These are phyloP conservation scores for Penicillium expansum DNA, from an alignment of 2,329 filamentous ascomycete species.

Conservation along the genomic window DNA sequence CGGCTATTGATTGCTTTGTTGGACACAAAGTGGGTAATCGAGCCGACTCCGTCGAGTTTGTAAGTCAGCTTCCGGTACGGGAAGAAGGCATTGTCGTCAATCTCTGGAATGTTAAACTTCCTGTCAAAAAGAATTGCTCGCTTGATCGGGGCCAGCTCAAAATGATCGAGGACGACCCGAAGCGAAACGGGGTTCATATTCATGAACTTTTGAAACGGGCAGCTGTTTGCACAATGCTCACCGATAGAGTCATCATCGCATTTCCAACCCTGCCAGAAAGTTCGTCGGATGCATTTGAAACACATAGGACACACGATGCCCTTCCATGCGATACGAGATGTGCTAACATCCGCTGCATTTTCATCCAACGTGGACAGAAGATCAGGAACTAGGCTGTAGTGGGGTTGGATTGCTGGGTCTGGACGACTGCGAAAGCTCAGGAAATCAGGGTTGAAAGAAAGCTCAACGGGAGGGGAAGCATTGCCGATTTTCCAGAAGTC, in stretches of 20 bases:
- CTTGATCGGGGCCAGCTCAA: constrained; percentile 30
- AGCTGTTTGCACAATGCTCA: constrained; percentile 42
- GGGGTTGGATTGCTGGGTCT: constrained; percentile 34
- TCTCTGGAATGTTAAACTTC: constrained; percentile 26
- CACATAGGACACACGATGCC: constrained; percentile 68
- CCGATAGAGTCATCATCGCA: constrained; percentile 43
- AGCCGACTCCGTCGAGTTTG: constrained; percentile 38
- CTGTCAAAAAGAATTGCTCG: constrained; percentile 27
- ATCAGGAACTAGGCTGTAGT: constrained; percentile 42
- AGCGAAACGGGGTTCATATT: constrained; percentile 29
- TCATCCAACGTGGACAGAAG: constrained; percentile 40
- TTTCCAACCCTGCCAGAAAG: constrained; percentile 61
- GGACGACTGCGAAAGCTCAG: constrained; percentile 54
- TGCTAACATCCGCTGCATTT: constrained; percentile 42
- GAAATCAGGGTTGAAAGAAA: constrained; percentile 57
- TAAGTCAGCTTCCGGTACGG: constrained; percentile 39
- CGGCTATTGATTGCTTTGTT: constrained; percentile 53
- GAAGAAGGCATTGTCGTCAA: constrained; percentile 30
- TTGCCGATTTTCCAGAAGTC: constrained; percentile 55
- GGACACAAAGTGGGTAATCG: constrained; percentile 57
- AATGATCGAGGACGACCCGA: constrained; percentile 32
- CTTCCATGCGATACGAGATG: constrained; percentile 53
- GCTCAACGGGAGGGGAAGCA: constrained; percentile 25
- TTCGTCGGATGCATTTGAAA: constrained; percentile 58
- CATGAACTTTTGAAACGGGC: constrained; percentile 46